These are phyloP conservation scores for Candida saitoana DNA, from an alignment of 805 yeast species.

Conservation along the genomic window DNA sequence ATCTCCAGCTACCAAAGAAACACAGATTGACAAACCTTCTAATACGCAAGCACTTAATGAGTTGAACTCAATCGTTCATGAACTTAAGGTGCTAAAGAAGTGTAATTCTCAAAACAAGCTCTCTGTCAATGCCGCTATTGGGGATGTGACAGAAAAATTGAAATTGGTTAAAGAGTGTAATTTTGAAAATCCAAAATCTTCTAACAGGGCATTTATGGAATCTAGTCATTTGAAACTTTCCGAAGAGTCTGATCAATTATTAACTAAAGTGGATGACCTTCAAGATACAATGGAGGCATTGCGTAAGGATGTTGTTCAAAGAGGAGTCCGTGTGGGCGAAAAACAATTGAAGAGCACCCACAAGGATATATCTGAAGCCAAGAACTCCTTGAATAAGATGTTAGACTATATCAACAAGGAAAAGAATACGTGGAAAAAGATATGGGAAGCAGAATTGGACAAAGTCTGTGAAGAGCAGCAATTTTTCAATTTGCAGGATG, in stretches of 20 bases:
- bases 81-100: constrained; percentile 57
- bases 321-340: constrained; percentile 79
- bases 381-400: constrained; percentile 48
- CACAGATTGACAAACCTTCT: constrained; percentile 1
- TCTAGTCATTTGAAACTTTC: constrained; percentile 70
- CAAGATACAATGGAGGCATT: constrained; percentile 89
- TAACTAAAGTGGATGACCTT: constrained; percentile 82
- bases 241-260: constrained; percentile 66
- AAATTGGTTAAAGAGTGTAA: constrained; percentile 49
- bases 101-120: constrained; percentile 44
- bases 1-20: constrained; percentile 8
- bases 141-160: constrained; percentile 42
- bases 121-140: constrained; percentile 40
- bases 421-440: constrained; percentile 79
- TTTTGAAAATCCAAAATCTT: constrained; percentile 30
- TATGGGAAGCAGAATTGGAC: constrained; percentile 89
- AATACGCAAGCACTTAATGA: constrained; percentile 17
- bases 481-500: constrained; percentile 85
- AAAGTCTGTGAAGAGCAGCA: constrained; percentile 93
- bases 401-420: constrained; percentile 62
- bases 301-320: constrained; percentile 83
- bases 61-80: constrained; percentile 48
- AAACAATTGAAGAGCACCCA: constrained; percentile 65
- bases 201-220: constrained; percentile 63
- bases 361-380: constrained; percentile 62